Evolutionary conservation across 2,329 filamentous ascomycete species (phyloP).

Genomic region (Hymenotorrendiella dingleyae): DNA sequence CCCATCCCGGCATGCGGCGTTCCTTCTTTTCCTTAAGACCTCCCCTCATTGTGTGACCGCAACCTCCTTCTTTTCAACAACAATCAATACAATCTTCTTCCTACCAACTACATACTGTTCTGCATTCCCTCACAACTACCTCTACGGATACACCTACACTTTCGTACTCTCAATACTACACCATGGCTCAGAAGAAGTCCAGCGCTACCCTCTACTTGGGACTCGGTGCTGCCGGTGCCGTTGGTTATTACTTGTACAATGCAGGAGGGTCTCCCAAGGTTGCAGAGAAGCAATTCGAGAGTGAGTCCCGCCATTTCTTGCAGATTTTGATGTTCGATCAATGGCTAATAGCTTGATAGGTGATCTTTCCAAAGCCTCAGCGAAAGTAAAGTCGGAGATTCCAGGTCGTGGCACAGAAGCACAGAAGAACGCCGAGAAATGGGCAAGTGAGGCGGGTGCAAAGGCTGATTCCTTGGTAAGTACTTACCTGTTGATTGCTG

Average conservation of each 20-base stretch:
- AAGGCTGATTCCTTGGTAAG: conserved; percentile 66
- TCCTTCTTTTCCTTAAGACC: conserved; percentile 1
- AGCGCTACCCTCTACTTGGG: conserved; percentile 44
- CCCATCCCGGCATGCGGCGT: neutral
- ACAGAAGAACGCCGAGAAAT: conserved; percentile 58
- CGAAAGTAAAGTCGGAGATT: conserved; percentile 60
- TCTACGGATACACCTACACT: neutral
- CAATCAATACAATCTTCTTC: neutral
- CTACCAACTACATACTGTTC: conserved; percentile 1
- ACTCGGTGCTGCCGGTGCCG: conserved; percentile 57
- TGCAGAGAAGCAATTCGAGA: conserved; percentile 81
- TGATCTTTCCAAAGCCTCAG: conserved; percentile 65
- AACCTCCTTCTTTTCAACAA: neutral
- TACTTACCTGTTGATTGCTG: too few species aligned
- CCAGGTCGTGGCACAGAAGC: conserved; percentile 56
- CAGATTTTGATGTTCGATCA: neutral
- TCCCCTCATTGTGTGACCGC: conserved; percentile 1
- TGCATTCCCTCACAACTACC: conserved; percentile 2
- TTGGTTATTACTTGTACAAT: conserved; percentile 87
- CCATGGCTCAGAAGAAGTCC: conserved; percentile 32
- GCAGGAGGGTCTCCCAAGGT: conserved; percentile 75
- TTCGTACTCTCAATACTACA: conserved; percentile 2
- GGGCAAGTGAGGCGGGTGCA: conserved; percentile 54
- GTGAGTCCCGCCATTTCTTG: conserved; percentile 44
- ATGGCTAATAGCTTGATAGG: conserved; percentile 44